Evolutionary conservation across 176 grass and related monocot genomes (phyloP), one percentile per base, ranked within the genome.

Genomic region (Aegilops speltoides): DNA sequence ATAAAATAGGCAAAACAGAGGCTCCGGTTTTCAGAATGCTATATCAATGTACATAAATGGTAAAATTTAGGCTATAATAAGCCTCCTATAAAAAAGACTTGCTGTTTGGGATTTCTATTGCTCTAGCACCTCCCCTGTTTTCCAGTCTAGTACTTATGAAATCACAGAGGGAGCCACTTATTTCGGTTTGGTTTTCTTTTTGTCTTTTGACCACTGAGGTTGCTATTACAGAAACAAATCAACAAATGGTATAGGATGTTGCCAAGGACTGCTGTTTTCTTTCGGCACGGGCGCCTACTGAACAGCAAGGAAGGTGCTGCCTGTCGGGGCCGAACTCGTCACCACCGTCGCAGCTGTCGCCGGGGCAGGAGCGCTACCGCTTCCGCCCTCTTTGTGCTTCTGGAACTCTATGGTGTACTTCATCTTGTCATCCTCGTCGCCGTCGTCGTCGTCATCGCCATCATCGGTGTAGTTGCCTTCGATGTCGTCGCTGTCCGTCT

Each of bases 401-500:
- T 86, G 79, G 33, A 89, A 74, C 45, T 82, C 40, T 46, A 76
- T 63, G 46, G 46, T 69, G 79, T 89, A 84, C 73, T 84, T 77
- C 79, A 76, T 82, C 14, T 77, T 82, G 80, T 79, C 69, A 26
- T 78, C 71, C 26, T 82, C 82, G 62, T 85, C 28, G 46, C 77
- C 8, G 46, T 73, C 8, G 26, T 73, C 65, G n/a, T 73, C 52
- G 26, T 87, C n/a, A n/a, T n/a, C 76, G 45, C 85, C 78, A 16
- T 88, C 78, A 5, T 90, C 88, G 23, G 26, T 73, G 79, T 86
- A 82, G n/a, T 76, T 57, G n/a, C 64, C 70, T 78, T 41, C 72
- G 63, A 82, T 85, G 64, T 90, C 91, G 46, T 84, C 82, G 63
- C 89, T 87, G 28, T 93, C 91, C 16, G 64, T 82, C 81, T 87